Evolutionary conservation across 768 basidiomycete species (phyloP).

Genomic region (Roridomyces roridus): DNA sequence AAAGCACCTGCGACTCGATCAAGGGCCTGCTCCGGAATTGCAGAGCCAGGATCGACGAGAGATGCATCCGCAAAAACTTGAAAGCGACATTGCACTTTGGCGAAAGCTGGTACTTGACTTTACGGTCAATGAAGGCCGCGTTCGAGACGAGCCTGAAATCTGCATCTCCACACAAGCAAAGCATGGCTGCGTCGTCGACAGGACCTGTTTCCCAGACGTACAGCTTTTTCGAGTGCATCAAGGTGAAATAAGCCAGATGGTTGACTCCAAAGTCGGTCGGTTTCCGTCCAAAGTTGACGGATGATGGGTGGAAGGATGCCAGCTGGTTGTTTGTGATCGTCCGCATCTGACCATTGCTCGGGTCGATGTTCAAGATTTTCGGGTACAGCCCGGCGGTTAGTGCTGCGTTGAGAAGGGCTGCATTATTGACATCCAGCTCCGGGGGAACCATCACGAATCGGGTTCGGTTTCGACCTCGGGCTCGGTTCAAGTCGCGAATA

Average conservation of each 20-base stretch:
- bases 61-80: constrained; percentile 74
- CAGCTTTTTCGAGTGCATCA: constrained; percentile 94
- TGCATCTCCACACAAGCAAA: constrained; percentile 87
- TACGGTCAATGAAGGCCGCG: constrained; percentile 81
- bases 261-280: constrained; percentile 74
- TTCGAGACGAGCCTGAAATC: constrained; percentile 88
- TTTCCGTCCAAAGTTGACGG: constrained; percentile 82
- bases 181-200: constrained; percentile 80
- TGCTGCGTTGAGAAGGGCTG: constrained; percentile 76
- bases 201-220: constrained; percentile 95
- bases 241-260: constrained; percentile 83
- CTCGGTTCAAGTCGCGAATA: constrained; percentile 72
- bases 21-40: constrained; percentile 68
- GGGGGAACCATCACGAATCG: constrained; percentile 80
- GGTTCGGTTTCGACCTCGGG: constrained; percentile 73
- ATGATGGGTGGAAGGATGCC: constrained; percentile 87
- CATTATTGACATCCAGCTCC: constrained; percentile 75
- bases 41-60: constrained; percentile 63
- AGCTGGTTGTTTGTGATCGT: constrained; percentile 85
- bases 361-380: constrained; percentile 81
- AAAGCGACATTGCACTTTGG: constrained; percentile 82
- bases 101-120: constrained; percentile 72
- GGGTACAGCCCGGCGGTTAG: constrained; percentile 90
- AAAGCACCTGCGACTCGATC: constrained; percentile 61
- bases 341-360: constrained; percentile 63